A percentile compares a stretch with the other conserved stretches of the same genome.
Evolutionary conservation across 2,329 filamentous ascomycete genomes (phyloP).

Genomic region (Xylogone sp.): DNA sequence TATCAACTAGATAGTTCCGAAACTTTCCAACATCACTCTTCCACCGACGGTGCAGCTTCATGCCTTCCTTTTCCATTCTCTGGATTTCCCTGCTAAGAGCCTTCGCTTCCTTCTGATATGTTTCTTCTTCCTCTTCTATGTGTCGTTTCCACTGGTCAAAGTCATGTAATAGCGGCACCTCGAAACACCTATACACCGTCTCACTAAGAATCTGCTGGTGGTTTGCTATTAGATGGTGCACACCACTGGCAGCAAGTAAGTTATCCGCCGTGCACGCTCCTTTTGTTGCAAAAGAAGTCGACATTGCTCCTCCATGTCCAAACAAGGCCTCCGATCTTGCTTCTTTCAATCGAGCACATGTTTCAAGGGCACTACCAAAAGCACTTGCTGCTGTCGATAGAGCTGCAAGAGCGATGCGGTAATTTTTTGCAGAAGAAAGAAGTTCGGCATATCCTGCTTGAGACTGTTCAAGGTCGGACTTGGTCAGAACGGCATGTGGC

Average conservation of each 20-base stretch:
- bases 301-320: conserved; percentile 13
- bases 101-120: conserved; percentile 52
- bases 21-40: conserved; percentile 59
- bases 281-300: conserved; percentile 41
- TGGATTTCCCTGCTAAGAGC: conserved; percentile 57
- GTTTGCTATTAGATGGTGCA: conserved; percentile 66
- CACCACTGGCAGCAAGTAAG: conserved; percentile 57
- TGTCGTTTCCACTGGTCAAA: conserved; percentile 61
- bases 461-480: conserved; percentile 59
- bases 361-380: conserved; percentile 62
- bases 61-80: conserved; percentile 60
- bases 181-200: conserved; percentile 64
- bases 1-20: conserved; percentile 57
- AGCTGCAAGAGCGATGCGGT: conserved; percentile 57
- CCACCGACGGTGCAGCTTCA: conserved; percentile 56
- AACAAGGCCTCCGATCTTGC: conserved; percentile 55
- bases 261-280: conserved; percentile 59
- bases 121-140: conserved; percentile 61
- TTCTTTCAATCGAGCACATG: conserved; percentile 66
- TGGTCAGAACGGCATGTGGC: conserved; percentile 57
- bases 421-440: conserved; percentile 57
- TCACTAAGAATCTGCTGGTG: conserved; percentile 68
- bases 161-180: conserved; percentile 66
- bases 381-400: conserved; percentile 58
- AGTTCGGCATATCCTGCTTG: conserved; percentile 61